These are phyloP conservation scores for Nemania sp. DNA, from an alignment of 2,329 filamentous ascomycete genomes.

Conservation along the genomic window DNA sequence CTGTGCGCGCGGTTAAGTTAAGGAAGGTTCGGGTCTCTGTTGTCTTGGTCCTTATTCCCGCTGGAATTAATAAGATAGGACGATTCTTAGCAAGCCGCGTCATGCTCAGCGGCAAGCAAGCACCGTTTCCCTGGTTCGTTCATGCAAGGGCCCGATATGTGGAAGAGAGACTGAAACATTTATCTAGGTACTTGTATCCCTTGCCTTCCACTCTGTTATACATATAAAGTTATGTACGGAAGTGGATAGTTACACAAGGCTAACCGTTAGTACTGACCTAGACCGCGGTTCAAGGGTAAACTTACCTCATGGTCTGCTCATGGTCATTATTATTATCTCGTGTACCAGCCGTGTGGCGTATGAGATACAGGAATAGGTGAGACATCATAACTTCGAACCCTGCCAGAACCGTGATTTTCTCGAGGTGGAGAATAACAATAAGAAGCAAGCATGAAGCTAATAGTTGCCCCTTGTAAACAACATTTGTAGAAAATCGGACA, in stretches of 20 bases:
- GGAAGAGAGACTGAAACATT: conserved; percentile 18
- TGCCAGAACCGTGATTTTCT: not conserved
- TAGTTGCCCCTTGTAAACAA: not conserved
- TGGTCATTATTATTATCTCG: not conserved
- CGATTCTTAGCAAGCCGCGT: conserved; percentile 20
- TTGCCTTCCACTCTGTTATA: conserved; percentile 9
- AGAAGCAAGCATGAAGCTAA: not conserved
- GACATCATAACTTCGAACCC: not conserved
- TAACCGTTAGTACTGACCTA: conserved; percentile 1
- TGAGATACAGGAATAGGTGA: not conserved
- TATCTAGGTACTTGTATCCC: conserved; percentile 6
- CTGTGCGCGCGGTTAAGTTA: not conserved
- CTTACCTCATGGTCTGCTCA: not conserved
- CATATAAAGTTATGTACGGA: conserved; percentile 14
- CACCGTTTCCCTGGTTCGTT: conserved; percentile 10
- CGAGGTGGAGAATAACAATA: not conserved
- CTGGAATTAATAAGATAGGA: not conserved
- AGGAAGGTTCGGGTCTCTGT: not conserved
- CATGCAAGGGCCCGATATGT: conserved; percentile 28
- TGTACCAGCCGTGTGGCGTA: not conserved
- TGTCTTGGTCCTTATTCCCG: too few species aligned
- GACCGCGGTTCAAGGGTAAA: conserved; percentile 1
- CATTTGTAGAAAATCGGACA: not conserved
- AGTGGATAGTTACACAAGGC: conserved; percentile 13
- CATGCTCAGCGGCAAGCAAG: conserved; percentile 3